Conservation (phyloP, 2,329 filamentous ascomycete genomes). For the Thielaviopsis musarum region DNA sequence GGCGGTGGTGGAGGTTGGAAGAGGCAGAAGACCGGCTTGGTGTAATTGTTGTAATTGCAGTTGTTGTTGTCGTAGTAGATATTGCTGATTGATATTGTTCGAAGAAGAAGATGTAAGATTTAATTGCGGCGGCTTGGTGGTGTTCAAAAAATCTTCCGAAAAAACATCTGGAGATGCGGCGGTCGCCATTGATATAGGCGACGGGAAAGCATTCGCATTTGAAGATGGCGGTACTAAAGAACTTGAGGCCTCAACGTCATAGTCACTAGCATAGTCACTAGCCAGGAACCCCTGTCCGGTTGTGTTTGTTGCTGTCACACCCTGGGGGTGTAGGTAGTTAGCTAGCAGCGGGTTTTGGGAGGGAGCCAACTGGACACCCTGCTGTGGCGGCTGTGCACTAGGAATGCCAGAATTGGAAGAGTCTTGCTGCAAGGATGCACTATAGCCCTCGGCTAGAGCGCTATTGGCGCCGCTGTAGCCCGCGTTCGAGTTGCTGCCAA, state of each 20-base stretch:
- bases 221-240: not conserved
- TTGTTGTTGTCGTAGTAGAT: not conserved
- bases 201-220: slow-evolving; percentile 4
- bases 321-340: not conserved
- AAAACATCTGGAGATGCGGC: slow-evolving; percentile 4
- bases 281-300: not conserved
- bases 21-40: not conserved
- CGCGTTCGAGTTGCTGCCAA: not conserved
- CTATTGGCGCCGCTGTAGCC: not conserved
- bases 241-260: slow-evolving; percentile 9
- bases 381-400: not conserved
- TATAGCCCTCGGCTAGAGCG: slow-evolving; percentile 1
- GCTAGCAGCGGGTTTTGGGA: not conserved
- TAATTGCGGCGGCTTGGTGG: slow-evolving; percentile 6
- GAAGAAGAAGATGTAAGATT: not conserved
- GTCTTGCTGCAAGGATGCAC: not conserved
- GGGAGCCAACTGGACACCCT: not conserved
- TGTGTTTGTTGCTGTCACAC: not conserved
- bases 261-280: slow-evolving; percentile 4
- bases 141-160: not conserved
- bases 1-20: not conserved
- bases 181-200: slow-evolving; percentile 10
- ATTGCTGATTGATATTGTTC: not conserved
- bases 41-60: not conserved
- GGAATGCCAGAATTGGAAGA: not conserved